A percentile compares a stretch with the other conserved stretches of the same genome.
These are phyloP conservation scores for Nakazawaea peltata DNA, from an alignment of 805 yeast genomes.

Conservation along the genomic window DNA sequence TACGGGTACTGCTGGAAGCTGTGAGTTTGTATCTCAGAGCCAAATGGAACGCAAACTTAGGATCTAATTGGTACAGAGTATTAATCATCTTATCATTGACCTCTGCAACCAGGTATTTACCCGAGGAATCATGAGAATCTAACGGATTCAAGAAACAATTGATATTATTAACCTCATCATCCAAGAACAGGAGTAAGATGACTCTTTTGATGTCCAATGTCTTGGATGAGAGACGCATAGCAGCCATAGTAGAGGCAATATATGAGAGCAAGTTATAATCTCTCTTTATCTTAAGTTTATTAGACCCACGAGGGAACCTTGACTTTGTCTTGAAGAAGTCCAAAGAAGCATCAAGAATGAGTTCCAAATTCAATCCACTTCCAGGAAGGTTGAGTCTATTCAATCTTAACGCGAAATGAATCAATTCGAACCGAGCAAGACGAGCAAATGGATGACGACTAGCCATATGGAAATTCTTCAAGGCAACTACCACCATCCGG, in stretches of 20 bases:
- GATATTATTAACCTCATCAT: conserved; percentile 66
- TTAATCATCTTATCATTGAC: conserved; percentile 35
- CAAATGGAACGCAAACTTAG: conserved; percentile 65
- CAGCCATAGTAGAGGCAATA: conserved; percentile 18
- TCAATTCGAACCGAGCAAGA: conserved; percentile 62
- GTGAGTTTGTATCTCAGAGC: conserved; percentile 45
- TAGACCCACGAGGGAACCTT: conserved; percentile 80
- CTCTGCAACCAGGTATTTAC: conserved; percentile 25
- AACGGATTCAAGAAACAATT: conserved; percentile 73
- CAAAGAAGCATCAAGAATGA: conserved; percentile 58
- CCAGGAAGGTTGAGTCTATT: conserved; percentile 12
- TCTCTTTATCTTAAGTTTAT: conserved; percentile 59
- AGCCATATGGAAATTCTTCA: conserved; percentile 44
- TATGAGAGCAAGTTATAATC: conserved; percentile 52
- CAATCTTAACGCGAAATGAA: conserved; percentile 60
- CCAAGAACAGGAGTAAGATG: conserved; percentile 55
- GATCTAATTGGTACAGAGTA: conserved; percentile 58
- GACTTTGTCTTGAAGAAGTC: conserved; percentile 68
- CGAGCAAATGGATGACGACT: conserved; percentile 82
- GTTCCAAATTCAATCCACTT: conserved; percentile 33
- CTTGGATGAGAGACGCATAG: conserved; percentile 11
- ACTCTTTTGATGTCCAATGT: conserved; percentile 39
- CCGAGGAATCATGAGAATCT: conserved; percentile 31
- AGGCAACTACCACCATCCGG: conserved; percentile 46
- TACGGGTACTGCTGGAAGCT: conserved; percentile 29